Conservation (phyloP, 495 filamentous ascomycete genomes). For the Hypoxylon fuscum region DNA sequence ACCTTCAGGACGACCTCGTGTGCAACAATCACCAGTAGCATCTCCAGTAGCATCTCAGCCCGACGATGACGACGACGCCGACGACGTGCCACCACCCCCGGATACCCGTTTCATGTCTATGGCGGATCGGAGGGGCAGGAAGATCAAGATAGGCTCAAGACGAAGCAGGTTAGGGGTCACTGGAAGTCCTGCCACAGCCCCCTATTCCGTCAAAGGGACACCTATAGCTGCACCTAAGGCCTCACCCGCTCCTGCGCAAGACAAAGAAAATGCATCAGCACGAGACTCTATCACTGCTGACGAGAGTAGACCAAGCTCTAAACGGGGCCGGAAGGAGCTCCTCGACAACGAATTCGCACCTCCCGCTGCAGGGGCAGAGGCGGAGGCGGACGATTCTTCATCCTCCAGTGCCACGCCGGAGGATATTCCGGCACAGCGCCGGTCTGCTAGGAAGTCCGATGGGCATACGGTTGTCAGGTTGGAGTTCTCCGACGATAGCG, state of each 20-base stretch:
- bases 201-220: conserved; percentile 19
- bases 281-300: background rate
- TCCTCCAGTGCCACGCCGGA: conserved; percentile 36
- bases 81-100: conserved; percentile 17
- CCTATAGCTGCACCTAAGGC: conserved; percentile 12
- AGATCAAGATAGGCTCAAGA: conserved; percentile 50
- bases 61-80: too few relatives aligned
- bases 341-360: conserved; percentile 50
- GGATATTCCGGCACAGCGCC: conserved; percentile 2
- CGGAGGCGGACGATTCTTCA: conserved; percentile 37
- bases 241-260: conserved; percentile 9
- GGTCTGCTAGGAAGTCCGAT: conserved; percentile 13
- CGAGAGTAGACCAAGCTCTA: conserved; percentile 24
- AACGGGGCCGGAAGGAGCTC: conserved; percentile 29
- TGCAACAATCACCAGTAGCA: conserved; percentile 8
- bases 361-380: conserved; percentile 10
- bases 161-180: conserved; percentile 33
- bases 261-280: background rate
- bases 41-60: background rate
- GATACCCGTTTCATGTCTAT: conserved; percentile 51
- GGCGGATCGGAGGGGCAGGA: conserved; percentile 56
- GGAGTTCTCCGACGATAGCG: conserved; percentile 15
- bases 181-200: conserved; percentile 25
- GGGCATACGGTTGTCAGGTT: conserved; percentile 39
- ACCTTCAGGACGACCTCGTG: conserved; percentile 22